A percentile compares a stretch with the other conserved stretches of the same genome.
Evolutionary conservation across 2,329 filamentous ascomycete genomes (phyloP).

Genomic region (Trichoderma lentiforme): DNA sequence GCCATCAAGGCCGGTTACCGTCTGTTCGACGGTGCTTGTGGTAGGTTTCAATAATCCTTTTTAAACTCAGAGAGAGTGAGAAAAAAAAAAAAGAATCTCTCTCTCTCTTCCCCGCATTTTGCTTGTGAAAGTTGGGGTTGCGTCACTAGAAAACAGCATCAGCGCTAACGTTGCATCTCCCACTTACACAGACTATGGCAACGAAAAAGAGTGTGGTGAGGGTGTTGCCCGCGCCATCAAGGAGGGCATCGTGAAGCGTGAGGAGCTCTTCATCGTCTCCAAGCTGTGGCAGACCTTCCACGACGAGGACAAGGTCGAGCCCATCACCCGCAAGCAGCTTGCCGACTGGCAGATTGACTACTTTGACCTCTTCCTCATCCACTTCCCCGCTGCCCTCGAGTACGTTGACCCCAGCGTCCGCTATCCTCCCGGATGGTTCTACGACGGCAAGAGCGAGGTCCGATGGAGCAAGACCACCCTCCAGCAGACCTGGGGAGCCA

Average conservation of each 20-base stretch:
- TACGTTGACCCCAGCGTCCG: slow-evolving; percentile 76
- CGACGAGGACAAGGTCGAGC: slow-evolving; percentile 71
- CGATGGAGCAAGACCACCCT: slow-evolving; percentile 66
- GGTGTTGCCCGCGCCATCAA: slow-evolving; percentile 76
- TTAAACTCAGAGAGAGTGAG: neutral
- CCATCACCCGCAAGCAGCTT: slow-evolving; percentile 72
- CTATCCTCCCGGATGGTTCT: slow-evolving; percentile 77
- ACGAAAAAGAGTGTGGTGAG: slow-evolving; percentile 74
- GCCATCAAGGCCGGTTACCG: slow-evolving; percentile 63
- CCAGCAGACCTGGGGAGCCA: slow-evolving; percentile 77
- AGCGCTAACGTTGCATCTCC: neutral
- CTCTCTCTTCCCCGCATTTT: neutral
- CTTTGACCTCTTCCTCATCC: slow-evolving; percentile 85
- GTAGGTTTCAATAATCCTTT: slow-evolving; percentile 33
- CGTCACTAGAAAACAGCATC: neutral
- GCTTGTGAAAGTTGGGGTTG: neutral
- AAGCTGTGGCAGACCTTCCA: slow-evolving; percentile 95
- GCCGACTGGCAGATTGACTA: slow-evolving; percentile 83
- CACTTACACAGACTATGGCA: slow-evolving; percentile 65
- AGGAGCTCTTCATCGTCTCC: slow-evolving; percentile 87
- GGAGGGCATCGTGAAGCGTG: slow-evolving; percentile 75
- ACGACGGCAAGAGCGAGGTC: slow-evolving; percentile 60
- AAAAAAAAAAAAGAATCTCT: neutral
- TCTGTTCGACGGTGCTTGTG: slow-evolving; percentile 58
- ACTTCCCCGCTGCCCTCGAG: slow-evolving; percentile 84